Base-by-base conservation (phyloP, 805 yeast genomes). In the Zygosaccharomyces gambellarensis region DNA sequence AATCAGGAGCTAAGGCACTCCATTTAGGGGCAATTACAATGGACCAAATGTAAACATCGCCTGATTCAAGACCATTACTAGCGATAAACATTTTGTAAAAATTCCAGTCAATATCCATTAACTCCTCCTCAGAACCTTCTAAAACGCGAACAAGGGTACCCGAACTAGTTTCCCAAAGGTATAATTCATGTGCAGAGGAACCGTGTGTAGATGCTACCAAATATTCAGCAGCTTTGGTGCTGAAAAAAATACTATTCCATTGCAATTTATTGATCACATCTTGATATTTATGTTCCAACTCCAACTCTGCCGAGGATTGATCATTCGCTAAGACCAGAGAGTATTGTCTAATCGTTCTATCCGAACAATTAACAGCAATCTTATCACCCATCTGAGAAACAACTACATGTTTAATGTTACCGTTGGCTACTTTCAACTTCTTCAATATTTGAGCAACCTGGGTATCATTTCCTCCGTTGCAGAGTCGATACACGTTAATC, bases 1-100 rank as follows among this genome's bases (percentile, higher is more conserved):
- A 90, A 65, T 92, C 98, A 0, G 97, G 97, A 0, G 97, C 97
- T 58, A 90, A 72, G 0, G 97, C 95, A 66, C 95, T 85, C 98
- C 98, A 90, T 68, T 87, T 86, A 59, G 90, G 97, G 0, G 96
- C 95, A 19, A 87, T 80, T 36, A 79, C 78, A 8, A 87, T 77
- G 44, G 85, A 79, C 97, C 97, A 92, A 36, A 86, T 63, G 62
- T 87, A 90, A 1, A 90, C 77, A 34, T 81, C 74, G 1, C 97
- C 97, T 29, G 87, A 74, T 61, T 90, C 98, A 47, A 87, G 70
- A 0, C 97, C 97, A 27, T 87, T 86, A 14, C 95, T 85, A 8
- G 85, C 85, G 30, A 92, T 81, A 52, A 79, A 71, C 65, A 96
- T 88, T 47, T 80, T 74, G 44, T 80, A 72, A 50, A 80, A 82